phyloP scores from a whole-genome alignment of 2,329 filamentous ascomycete species.

The Aspergillus sp. region DNA sequence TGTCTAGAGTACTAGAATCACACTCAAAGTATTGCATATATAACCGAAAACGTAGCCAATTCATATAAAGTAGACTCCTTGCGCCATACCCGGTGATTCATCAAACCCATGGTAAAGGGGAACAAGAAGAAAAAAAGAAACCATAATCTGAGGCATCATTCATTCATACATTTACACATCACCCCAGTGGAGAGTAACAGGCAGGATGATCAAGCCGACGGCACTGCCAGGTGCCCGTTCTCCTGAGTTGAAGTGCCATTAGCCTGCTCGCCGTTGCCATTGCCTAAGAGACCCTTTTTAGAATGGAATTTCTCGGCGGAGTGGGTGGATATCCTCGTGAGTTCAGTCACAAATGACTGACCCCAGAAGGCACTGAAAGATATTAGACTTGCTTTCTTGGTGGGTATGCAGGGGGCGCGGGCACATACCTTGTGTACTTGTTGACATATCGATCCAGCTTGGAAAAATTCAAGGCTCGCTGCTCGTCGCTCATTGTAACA shows the following conservation, averaged over 20 bases:
- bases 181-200: neutral
- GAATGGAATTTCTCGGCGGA: conserved; percentile 38
- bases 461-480: conserved; percentile 80
- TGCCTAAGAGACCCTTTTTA: conserved; percentile 25
- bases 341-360: conserved; percentile 83
- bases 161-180: conserved; percentile 13
- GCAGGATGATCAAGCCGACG: neutral
- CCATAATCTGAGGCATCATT: conserved; percentile 6
- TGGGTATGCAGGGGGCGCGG: neutral
- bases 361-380: conserved; percentile 81
- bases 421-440: conserved; percentile 78
- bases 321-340: conserved; percentile 58
- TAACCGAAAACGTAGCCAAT: conserved; percentile 9
- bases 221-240: neutral
- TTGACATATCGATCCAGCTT: conserved; percentile 94
- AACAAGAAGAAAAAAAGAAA: conserved; percentile 8
- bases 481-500: conserved; percentile 93
- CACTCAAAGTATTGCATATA: conserved; percentile 4
- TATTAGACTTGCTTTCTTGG: conserved; percentile 19
- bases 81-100: neutral
- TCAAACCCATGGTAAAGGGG: neutral
- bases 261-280: conserved; percentile 13
- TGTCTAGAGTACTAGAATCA: conserved; percentile 1
- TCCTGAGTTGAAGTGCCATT: conserved; percentile 17
- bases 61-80: neutral